A percentile compares a stretch with the other conserved stretches of the same genome.
Evolutionary conservation across 257 asterid species (phyloP).

Genomic region (Oldenlandia corymbosa): DNA sequence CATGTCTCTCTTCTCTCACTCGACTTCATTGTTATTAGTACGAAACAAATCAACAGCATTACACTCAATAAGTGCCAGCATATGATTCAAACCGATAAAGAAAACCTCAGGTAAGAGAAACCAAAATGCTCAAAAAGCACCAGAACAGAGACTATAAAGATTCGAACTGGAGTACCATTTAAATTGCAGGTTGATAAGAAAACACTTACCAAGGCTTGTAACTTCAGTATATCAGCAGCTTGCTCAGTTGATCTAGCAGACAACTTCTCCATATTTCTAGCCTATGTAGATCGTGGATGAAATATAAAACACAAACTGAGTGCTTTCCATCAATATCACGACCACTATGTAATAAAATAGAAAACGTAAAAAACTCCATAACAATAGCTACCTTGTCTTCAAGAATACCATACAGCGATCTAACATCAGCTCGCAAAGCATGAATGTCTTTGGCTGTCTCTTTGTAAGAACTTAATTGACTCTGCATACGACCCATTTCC

Average conservation of each 20-base stretch:
- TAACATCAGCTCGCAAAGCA: conserved; percentile 68
- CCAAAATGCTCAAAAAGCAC: neutral
- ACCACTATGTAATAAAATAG: neutral
- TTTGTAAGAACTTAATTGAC: conserved; percentile 69
- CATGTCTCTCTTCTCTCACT: neutral
- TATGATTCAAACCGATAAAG: neutral
- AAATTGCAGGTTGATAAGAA: no score
- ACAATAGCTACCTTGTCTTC: conserved; percentile 55
- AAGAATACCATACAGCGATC: conserved; percentile 56
- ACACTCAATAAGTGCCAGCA: neutral
- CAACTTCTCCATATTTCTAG: conserved; percentile 55
- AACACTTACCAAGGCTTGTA: conserved; percentile 69
- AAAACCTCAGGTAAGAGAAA: conserved; percentile 2
- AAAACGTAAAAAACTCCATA: neutral
- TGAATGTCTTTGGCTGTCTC: conserved; percentile 74
- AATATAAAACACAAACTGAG: neutral
- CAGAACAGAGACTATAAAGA: neutral
- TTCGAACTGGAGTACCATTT: no score
- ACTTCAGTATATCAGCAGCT: conserved; percentile 55
- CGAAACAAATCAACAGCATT: neutral
- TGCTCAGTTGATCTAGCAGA: conserved; percentile 65
- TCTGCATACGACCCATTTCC: conserved; percentile 87
- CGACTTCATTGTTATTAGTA: neutral
- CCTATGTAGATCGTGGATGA: conserved; percentile 37
- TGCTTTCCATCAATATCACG: neutral